Evolutionary conservation across 2,329 filamentous ascomycete species (phyloP), one percentile per base, ranked within the genome.

Genomic region (Alternaria panax): DNA sequence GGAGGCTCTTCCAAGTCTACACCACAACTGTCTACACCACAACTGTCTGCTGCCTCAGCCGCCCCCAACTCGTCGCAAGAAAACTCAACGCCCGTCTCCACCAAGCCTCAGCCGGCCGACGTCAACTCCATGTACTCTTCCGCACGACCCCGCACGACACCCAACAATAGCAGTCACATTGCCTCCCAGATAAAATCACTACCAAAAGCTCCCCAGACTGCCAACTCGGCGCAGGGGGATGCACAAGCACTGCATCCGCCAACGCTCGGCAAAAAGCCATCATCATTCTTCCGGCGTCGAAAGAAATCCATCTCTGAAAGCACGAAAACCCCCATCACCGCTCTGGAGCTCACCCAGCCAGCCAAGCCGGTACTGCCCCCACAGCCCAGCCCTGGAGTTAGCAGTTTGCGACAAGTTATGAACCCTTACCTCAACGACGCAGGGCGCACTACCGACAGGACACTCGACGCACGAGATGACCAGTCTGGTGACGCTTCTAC

Each of bases 221-320:
- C 70, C 38, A 59, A 47, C 7, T 67, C 69, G n/a, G 54, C 63
- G 43, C 64, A 70, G 28, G 67, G 60, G 28, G 68, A 72, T 25
- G 58, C 54, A 27, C 72, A 70, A 54, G 69, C 65, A 43, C 65
- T 65, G 25, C 62, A 65, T 47, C 71, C 68, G 50, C 70, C 66
- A 24, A 71, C 73, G 4, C 81, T 97, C 51, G 91, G 92, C 70
- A 97, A 97, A 82, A 97, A 97, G 78, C 87, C 92, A 4, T 96
- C 94, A 1, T 94, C 92, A 0, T 98, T 99, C 80, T 98, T 98
- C 81, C 87, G 95, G 63, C 86, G 95, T 60, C 87, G 93, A 64
- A 98, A 98, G 86, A 96, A 94, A 85, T 97, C 93, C 5, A 80
- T 92, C 32, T 86, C 88, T 14, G 93, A 96, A 63, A 75, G 78